Evolutionary conservation across 768 basidiomycete species (phyloP).

Genomic region (Gautieria morchelliformis): DNA sequence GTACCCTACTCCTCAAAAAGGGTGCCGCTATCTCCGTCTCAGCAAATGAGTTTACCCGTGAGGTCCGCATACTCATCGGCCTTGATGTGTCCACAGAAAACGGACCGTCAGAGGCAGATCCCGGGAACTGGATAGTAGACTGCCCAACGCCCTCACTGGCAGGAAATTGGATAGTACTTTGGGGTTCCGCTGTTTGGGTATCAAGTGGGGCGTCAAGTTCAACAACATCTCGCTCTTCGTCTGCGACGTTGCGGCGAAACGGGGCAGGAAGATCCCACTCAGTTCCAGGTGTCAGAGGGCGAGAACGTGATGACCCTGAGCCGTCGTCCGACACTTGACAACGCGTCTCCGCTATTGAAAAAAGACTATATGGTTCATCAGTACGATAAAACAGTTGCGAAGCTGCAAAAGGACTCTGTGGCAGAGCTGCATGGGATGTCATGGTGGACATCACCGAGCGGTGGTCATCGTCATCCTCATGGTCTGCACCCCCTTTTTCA

Average conservation of each 20-base stretch:
- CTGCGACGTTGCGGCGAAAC: slow-evolving; percentile 63
- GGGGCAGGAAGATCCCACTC: slow-evolving; percentile 51
- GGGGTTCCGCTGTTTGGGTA: slow-evolving; percentile 35
- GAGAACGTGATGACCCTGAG: slow-evolving; percentile 29
- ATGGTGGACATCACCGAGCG: slow-evolving; percentile 70
- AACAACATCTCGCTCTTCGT: slow-evolving; percentile 53
- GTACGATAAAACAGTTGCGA: slow-evolving; percentile 74
- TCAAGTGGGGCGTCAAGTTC: slow-evolving; percentile 34
- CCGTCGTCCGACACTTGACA: slow-evolving; percentile 41
- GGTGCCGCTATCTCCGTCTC: slow-evolving; percentile 68
- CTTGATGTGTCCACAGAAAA: slow-evolving; percentile 47
- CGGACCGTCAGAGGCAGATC: slow-evolving; percentile 32
- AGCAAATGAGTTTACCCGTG: slow-evolving; percentile 60
- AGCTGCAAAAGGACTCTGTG: slow-evolving; percentile 82
- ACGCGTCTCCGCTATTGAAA: slow-evolving; percentile 73
- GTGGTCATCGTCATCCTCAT: slow-evolving; percentile 76
- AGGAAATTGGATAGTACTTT: slow-evolving; percentile 52
- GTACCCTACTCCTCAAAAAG: slow-evolving; percentile 78
- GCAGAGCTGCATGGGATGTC: slow-evolving; percentile 61
- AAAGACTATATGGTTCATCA: slow-evolving; percentile 72
- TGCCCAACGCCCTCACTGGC: slow-evolving; percentile 42
- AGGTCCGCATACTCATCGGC: slow-evolving; percentile 37
- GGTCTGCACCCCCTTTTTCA: slow-evolving; percentile 78
- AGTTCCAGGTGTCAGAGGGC: slow-evolving; percentile 39
- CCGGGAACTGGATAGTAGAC: slow-evolving; percentile 68